phyloP scores from a whole-genome alignment of 768 basidiomycete genomes.

The Trametes elegans region DNA sequence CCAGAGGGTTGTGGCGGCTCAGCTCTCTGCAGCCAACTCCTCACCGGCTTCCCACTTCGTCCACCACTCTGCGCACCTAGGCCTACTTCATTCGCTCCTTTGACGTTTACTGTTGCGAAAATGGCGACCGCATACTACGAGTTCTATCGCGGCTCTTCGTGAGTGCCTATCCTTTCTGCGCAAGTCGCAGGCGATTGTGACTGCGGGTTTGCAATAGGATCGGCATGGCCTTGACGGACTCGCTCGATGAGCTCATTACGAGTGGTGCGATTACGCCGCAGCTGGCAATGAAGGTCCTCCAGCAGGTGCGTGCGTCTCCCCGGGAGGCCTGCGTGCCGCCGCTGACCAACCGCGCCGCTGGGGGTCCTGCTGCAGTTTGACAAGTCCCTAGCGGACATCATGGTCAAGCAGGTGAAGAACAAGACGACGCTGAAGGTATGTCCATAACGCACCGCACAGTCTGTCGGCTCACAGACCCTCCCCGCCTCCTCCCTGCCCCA shows the following conservation, averaged over 20 bases:
- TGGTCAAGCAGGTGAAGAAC: conserved; percentile 91
- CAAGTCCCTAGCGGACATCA: conserved; percentile 89
- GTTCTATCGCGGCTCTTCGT: conserved; percentile 92
- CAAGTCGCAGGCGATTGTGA: conserved; percentile 7
- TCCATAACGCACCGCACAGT: conserved; percentile 3
- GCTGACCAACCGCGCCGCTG: background rate
- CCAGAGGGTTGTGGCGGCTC: background rate
- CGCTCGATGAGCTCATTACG: conserved; percentile 97
- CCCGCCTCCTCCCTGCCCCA: background rate
- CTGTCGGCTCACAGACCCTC: conserved; percentile 6
- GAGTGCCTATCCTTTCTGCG: conserved; percentile 34
- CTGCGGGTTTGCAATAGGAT: conserved; percentile 52
- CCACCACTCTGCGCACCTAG: background rate
- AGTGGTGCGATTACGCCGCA: conserved; percentile 96
- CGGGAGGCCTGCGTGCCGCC: background rate
- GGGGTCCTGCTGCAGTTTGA: conserved; percentile 84
- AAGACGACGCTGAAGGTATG: conserved; percentile 91
- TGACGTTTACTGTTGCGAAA: background rate
- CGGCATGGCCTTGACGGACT: conserved; percentile 96
- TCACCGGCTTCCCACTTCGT: background rate
- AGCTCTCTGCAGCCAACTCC: background rate
- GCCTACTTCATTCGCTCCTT: background rate
- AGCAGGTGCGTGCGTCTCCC: conserved; percentile 67
- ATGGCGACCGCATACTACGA: conserved; percentile 90
- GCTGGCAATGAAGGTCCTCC: conserved; percentile 97